phyloP scores from a whole-genome alignment of 805 yeast species.

The Cyberlindnera suaveolens region DNA sequence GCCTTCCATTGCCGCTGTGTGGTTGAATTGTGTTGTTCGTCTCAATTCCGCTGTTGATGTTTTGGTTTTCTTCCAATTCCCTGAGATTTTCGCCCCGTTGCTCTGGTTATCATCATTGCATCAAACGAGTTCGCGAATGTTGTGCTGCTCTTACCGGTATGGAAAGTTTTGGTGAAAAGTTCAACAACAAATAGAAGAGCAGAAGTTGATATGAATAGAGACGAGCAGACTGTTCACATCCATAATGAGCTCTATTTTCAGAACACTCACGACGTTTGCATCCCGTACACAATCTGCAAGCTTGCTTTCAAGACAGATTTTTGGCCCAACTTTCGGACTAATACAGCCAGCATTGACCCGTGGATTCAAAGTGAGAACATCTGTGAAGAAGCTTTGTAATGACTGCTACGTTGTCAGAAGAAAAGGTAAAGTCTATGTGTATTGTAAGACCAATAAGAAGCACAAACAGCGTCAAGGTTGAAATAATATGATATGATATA shows the following conservation, averaged over 20 bases:
- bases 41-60: no score
- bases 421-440: conserved; percentile 89
- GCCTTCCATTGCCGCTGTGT: conserved; percentile 15
- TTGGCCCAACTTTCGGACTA: conserved; percentile 14
- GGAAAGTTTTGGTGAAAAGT: no score
- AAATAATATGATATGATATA: conserved; percentile 1
- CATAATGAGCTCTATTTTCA: conserved; percentile 14
- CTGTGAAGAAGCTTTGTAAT: conserved; percentile 89
- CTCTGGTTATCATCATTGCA: no score
- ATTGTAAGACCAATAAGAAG: conserved; percentile 87
- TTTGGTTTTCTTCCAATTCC: no score
- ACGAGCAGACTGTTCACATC: neutral
- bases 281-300: conserved; percentile 16
- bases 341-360: conserved; percentile 36
- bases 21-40: no score
- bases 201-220: no score
- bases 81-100: no score
- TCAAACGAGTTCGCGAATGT: no score
- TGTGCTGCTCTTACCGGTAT: no score
- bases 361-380: conserved; percentile 85
- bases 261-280: conserved; percentile 12
- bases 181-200: no score
- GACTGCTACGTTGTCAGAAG: conserved; percentile 88
- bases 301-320: conserved; percentile 10
- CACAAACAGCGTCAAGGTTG: conserved; percentile 92